Evolutionary conservation across 2,329 filamentous ascomycete genomes (phyloP), one percentile per base, ranked within the genome.

Genomic region (Fusarium kyushuense): DNA sequence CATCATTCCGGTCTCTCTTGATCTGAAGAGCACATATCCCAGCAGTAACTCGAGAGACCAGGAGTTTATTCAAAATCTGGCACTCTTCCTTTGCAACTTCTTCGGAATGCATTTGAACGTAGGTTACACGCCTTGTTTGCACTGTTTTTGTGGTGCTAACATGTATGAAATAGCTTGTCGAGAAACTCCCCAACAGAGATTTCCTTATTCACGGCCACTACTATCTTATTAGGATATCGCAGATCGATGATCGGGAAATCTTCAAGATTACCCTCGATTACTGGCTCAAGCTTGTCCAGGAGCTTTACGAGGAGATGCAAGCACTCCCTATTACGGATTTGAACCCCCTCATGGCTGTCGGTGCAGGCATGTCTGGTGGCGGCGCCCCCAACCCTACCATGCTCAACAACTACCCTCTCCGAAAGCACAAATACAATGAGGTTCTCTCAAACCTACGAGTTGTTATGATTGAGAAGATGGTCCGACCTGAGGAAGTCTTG

Each of bases 401-500:
- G n/a, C 85, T 98, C 65, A 90, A 90, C 73, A 97, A 94, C 79
- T 97, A 97, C 76, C 94, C 95, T 14, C 87, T 99, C 43, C 90
- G 96, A 65, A 99, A 99, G 84, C 95, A 99, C 86, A 98, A 97
- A 82, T 99, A 98, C 80, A 90, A 91, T 69, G 94, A 97, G 77
- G 92, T 99, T 21, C 84, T 99, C 49, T 95, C 95, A 12, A 98
- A 97, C 78, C 85, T 99, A 58, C 91, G 96, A 71, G 92, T 95
- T 25, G 96, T 99, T 70, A 99, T 99, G 96, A 98, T 99, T 66
- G 96, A 99, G 83, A 97, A 97, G 85, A 99, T 99, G 96, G 96
- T 99, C 32, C 89, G 94, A 42, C 96, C 96, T 1, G 96, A 99
- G 81, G 96, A 99, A 81, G 96, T 99, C 11, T 81, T 99, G 72